Base-by-base conservation (phyloP, 352 stramenopile genomes). In the Phytophthora idaei region DNA sequence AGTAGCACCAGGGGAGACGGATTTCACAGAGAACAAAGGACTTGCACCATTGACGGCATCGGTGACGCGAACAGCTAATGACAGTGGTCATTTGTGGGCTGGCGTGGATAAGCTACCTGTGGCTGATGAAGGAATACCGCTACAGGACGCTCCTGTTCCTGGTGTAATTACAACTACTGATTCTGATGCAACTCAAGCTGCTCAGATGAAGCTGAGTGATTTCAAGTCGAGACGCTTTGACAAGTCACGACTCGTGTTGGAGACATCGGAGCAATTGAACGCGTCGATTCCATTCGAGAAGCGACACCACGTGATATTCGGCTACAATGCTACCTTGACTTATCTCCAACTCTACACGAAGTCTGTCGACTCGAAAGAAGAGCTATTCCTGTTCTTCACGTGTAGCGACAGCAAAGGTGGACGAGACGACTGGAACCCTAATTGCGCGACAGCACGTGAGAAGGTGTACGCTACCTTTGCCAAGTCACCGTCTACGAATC, bases 361-460 rank as follows among this genome's bases (percentile, higher is more conserved):
- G 29, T 54, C 52, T 15, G 10, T 6, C 15, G 32, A 58, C 46
- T 73, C 57, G 14, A 54, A 70, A 49, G 78, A 89, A 31, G 57
- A 76, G 11, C 54, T 92, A n/a, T 90, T 89, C 54, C 65, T 90
- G 12, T 89, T 89, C 53, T 92, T 92, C 59, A 84, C 75, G 2
- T 92, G 83, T 67, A 86, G 80, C 15, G 77, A 87, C 49, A 69
- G 71, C 21, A 54, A 85, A 36, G 75, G 75, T 17, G 69, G 64
- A 1, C 53, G 68, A 60, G 55, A 79, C 37, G 78, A 91, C 64
- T 91, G 82, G 80, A 82, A 68, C 9, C 62, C 65, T n/a, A 64
- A 76, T 41, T 91, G 81, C 37, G 61, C 51, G 8, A 65, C 71
- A 25, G 79, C 83, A 49, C 71, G 69, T 5, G 73, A 83, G 59